Evolutionary conservation across 257 asterid genomes (phyloP), one percentile per base, ranked within the genome.

Genomic region (Gentiana straminea): DNA sequence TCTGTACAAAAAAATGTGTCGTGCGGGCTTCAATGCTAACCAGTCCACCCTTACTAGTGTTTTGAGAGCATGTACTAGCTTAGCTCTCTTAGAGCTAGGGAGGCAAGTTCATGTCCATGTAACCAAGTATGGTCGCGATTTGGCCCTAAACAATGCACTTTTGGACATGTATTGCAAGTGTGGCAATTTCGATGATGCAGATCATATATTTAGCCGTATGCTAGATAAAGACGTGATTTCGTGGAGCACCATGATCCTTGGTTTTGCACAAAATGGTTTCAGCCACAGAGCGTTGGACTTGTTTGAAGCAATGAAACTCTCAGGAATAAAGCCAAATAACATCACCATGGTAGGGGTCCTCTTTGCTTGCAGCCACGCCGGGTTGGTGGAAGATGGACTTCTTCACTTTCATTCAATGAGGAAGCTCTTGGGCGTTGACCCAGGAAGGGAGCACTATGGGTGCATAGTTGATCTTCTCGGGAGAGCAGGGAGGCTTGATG

Each of bases 401-500:
- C 59, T 69, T 67, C 75, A 79, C 75, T 89, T 89, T 62, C 63
- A 51, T 33, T 76, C 94, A 1, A 89, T 89, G 95, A 86, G 77
- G 70, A 66, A 44, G 68, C 84, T 67, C 59, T 90, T 63, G 46
- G 84, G 87, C 46, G 73, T 90, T 36, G 80, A 82, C 66, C 98
- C 96, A 35, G 87, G 78, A 62, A 80, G 79, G 71, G 95, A 90
- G 78, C 98, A 90, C 51, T 89, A 79, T 49, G 92, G 94, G 13
- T 89, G 97, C 72, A 83, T 86, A 92, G 77, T 89, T 70, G 97
- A 86, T 80, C 95, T 89, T 65, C 87, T 86, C 10, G 94, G 97
- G 44, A 81, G 95, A 67, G 85, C 93, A 3, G 97, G 95, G 64
- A 86, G 78, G 70, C 78, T 89, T 51, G 85, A 89, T 33, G 89